Evolutionary conservation across 306 rosid species (phyloP).

Genomic region (Cercis canadensis): DNA sequence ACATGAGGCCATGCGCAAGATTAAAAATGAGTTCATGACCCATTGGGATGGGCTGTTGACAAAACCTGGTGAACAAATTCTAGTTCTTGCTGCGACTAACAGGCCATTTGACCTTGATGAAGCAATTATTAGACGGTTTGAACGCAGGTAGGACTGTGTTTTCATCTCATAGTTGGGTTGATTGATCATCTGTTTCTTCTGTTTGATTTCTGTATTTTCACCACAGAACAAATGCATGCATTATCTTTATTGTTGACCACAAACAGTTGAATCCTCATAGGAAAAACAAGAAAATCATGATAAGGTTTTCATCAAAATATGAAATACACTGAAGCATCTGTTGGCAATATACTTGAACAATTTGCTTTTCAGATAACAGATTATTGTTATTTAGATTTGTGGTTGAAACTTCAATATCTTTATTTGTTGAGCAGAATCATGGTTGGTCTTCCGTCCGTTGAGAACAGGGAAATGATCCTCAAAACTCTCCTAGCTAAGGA

Average conservation of each 20-base stretch:
- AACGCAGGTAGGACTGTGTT: constrained; percentile 60
- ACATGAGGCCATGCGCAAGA: constrained; percentile 78
- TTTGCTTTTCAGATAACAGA: constrained; percentile 19
- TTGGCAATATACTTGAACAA: constrained; percentile 5
- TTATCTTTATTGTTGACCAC: neutral
- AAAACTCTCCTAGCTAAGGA: constrained; percentile 76
- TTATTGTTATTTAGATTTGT: constrained; percentile 6
- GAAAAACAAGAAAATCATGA: constrained; percentile 15
- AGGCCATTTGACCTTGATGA: constrained; percentile 92
- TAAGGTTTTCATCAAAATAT: constrained; percentile 28
- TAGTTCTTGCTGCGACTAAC: constrained; percentile 88
- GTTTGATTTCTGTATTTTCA: too few relatives aligned
- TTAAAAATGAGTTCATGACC: constrained; percentile 83
- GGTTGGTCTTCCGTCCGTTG: constrained; percentile 85
- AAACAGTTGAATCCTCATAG: neutral
- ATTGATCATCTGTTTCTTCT: too few relatives aligned
- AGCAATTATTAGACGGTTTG: constrained; percentile 83
- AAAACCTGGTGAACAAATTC: constrained; percentile 57
- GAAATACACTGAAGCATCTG: neutral
- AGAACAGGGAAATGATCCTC: constrained; percentile 75
- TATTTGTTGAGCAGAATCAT: constrained; percentile 59
- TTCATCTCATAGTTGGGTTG: too few relatives aligned
- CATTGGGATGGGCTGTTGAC: constrained; percentile 89
- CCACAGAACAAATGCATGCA: neutral
- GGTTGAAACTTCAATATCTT: constrained; percentile 23